Evolutionary conservation across 352 stramenopile genomes (phyloP).

Genomic region (Elongisporangium undulatum): DNA sequence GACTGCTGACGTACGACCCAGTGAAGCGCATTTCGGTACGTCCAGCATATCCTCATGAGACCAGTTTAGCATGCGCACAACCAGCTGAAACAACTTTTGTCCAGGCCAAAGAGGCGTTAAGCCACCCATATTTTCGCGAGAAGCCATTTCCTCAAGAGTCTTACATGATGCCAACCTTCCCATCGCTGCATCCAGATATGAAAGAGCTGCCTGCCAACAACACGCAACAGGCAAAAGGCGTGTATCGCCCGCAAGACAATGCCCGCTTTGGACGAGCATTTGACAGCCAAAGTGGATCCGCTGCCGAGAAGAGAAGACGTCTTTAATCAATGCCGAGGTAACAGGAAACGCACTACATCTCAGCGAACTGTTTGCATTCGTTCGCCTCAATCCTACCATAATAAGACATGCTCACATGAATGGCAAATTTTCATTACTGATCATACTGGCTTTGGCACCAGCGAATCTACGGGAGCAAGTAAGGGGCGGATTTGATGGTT

Average conservation of each 20-base stretch:
- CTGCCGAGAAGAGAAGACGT: neutral
- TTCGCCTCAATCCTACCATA: too few relatives aligned
- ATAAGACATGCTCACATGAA: too few relatives aligned
- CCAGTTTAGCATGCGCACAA: neutral
- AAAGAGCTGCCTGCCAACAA: slow-evolving; percentile 5
- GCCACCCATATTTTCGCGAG: slow-evolving; percentile 60
- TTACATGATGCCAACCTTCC: slow-evolving; percentile 63
- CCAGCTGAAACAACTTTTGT: neutral
- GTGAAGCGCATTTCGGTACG: slow-evolving; percentile 40
- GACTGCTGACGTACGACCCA: slow-evolving; percentile 52
- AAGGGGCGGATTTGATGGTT: too few relatives aligned
- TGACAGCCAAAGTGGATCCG: neutral
- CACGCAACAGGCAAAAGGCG: neutral
- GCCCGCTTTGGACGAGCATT: slow-evolving; percentile 2
- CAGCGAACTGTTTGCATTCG: too few relatives aligned
- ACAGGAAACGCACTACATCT: too few relatives aligned
- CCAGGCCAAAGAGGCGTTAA: slow-evolving; percentile 40
- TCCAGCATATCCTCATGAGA: neutral
- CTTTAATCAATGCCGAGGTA: neutral
- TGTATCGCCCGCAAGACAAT: slow-evolving; percentile 1
- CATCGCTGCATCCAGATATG: slow-evolving; percentile 44
- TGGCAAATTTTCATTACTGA: too few relatives aligned
- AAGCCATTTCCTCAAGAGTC: slow-evolving; percentile 55
- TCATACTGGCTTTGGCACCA: too few relatives aligned
- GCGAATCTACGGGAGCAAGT: too few relatives aligned